These are phyloP conservation scores for Abrus pulchellus DNA, from an alignment of 306 rosid genomes.

Conservation along the genomic window DNA sequence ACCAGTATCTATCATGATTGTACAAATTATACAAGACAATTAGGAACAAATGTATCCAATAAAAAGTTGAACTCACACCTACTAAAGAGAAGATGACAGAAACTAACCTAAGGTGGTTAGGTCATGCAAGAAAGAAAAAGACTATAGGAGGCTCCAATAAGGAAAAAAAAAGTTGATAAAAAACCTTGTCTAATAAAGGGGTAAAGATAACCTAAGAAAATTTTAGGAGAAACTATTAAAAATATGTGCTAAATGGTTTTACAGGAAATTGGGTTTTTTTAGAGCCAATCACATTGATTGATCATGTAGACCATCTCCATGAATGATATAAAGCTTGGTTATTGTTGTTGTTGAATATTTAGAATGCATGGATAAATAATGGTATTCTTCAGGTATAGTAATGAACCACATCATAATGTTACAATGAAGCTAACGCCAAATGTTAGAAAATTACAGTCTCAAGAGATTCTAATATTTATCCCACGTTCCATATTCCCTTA, in stretches of 20 bases:
- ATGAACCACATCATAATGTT: background rate
- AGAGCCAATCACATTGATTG: background rate
- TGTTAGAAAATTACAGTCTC: background rate
- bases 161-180: background rate
- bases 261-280: background rate
- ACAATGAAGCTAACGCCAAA: background rate
- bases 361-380: background rate
- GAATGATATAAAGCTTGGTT: conserved; percentile 19
- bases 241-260: background rate
- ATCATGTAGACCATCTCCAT: conserved; percentile 4
- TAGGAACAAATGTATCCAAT: conserved; percentile 2
- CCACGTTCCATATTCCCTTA: conserved; percentile 18
- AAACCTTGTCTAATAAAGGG: conserved; percentile 3
- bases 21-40: conserved; percentile 3
- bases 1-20: background rate
- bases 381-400: background rate
- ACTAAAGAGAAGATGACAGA: background rate
- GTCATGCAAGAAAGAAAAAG: background rate
- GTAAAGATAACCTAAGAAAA: background rate
- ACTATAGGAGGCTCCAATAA: background rate
- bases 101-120: background rate
- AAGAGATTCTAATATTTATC: background rate
- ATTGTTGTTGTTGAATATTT: background rate
- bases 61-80: background rate
- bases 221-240: background rate